These are phyloP conservation scores for Mesotaenium endlicherianum DNA, from an alignment of 139 green algal species.

Conservation along the genomic window DNA sequence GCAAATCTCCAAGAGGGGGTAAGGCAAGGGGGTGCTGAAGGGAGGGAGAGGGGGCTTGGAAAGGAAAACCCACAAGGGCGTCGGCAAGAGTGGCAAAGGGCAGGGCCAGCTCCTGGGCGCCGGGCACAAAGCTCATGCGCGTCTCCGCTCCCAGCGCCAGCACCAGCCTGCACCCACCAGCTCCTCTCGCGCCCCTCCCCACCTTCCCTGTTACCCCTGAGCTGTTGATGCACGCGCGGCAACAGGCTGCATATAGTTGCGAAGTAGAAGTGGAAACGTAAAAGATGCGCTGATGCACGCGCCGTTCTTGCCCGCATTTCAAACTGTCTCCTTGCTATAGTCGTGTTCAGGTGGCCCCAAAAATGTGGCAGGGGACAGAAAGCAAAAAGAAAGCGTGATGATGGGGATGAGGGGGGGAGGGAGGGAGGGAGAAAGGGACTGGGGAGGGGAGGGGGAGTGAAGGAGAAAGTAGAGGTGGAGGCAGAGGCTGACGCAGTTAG, in stretches of 20 bases:
- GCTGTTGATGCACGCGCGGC: too few species aligned
- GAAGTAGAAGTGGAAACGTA: too few species aligned
- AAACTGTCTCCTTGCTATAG: too few species aligned
- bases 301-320: too few species aligned
- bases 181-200: too few species aligned
- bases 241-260: too few species aligned
- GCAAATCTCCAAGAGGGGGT: too few species aligned
- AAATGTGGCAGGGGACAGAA: not conserved
- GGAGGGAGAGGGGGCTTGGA: not conserved
- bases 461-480: not conserved
- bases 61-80: slow-evolving; percentile 28
- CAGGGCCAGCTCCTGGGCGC: slow-evolving; percentile 76
- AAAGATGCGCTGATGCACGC: too few species aligned
- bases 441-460: not conserved
- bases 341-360: not conserved
- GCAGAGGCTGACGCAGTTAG: not conserved
- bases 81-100: slow-evolving; percentile 82
- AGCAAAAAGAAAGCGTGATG: not conserved
- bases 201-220: too few species aligned
- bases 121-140: slow-evolving; percentile 60
- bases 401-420: not conserved
- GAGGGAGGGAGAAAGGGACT: not conserved
- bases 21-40: not conserved
- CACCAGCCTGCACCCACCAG: slow-evolving; percentile 74
- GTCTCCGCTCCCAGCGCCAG: slow-evolving; percentile 75